Conservation (phyloP, 2,329 filamentous ascomycete genomes). For the Cryphonectria radicalis region DNA sequence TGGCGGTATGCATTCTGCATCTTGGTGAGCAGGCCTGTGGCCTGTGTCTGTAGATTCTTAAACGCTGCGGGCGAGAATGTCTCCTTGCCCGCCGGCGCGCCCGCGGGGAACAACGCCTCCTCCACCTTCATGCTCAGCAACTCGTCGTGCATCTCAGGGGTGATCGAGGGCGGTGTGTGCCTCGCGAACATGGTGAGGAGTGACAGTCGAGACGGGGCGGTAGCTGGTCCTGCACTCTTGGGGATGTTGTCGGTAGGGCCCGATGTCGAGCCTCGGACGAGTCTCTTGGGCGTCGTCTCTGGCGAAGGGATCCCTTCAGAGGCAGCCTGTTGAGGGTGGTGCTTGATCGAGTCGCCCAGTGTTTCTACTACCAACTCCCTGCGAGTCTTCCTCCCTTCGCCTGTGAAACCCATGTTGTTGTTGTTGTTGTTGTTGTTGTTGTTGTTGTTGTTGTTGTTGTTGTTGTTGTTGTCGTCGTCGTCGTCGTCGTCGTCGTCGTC, state of each 20-base stretch:
- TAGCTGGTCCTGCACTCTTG: constrained; percentile 23
- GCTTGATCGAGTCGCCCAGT: constrained; percentile 16
- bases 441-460: constrained; percentile 39
- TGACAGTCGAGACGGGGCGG: constrained; percentile 38
- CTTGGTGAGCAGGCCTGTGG: constrained; percentile 56
- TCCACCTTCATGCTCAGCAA: constrained; percentile 60
- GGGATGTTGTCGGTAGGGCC: constrained; percentile 28
- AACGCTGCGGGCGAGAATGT: constrained; percentile 62
- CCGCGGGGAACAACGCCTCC: constrained; percentile 55
- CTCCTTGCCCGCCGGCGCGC: constrained; percentile 48
- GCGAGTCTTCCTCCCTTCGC: constrained; percentile 41
- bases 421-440: constrained; percentile 40
- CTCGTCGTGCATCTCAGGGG: constrained; percentile 51
- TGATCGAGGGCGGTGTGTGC: constrained; percentile 29
- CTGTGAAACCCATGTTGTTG: constrained; percentile 48
- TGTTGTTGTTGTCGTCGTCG: constrained; percentile 33
- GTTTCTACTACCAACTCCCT: constrained; percentile 32
- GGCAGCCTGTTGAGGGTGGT: constrained; percentile 17
- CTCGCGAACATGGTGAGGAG: constrained; percentile 35
- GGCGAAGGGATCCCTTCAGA: constrained; percentile 33
- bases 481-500: constrained; percentile 35
- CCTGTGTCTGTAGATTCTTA: constrained; percentile 64
- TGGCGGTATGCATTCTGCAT: constrained; percentile 64
- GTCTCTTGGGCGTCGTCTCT: constrained; percentile 40
- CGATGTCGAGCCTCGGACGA: constrained; percentile 34